These are phyloP conservation scores for Trichoderma sp. DNA, from an alignment of 2,329 filamentous ascomycete genomes.

Conservation along the genomic window DNA sequence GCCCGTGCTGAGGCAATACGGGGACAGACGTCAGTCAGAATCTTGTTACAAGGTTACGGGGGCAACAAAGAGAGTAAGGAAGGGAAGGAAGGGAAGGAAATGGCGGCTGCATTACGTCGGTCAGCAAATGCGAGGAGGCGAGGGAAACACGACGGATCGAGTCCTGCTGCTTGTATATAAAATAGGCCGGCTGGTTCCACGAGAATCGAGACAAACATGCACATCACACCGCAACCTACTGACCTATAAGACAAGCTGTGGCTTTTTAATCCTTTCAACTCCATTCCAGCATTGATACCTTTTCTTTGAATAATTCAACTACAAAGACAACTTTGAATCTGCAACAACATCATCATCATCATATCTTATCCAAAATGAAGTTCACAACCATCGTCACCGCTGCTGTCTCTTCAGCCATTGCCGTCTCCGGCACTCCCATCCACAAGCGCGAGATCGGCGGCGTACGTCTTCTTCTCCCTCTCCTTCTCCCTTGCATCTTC, in stretches of 20 bases:
- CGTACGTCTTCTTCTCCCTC: slow-evolving; percentile 39
- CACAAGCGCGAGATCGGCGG: slow-evolving; percentile 48
- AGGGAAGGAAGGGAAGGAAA: not conserved
- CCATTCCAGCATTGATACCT: not conserved
- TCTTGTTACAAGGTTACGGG: not conserved
- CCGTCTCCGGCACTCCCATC: slow-evolving; percentile 34
- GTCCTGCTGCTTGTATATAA: not conserved
- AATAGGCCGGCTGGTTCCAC: not conserved
- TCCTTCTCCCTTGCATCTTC: not conserved
- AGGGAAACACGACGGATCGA: not conserved
- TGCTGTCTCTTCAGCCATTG: slow-evolving; percentile 27
- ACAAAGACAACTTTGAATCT: not conserved
- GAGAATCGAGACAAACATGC: slow-evolving; percentile 1
- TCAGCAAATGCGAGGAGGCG: not conserved
- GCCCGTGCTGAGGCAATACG: slow-evolving; percentile 4
- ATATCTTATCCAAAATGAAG: slow-evolving; percentile 33
- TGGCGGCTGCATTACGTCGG: slow-evolving; percentile 14
- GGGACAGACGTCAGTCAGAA: slow-evolving; percentile 8
- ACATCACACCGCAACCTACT: not conserved
- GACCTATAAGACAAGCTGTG: not conserved
- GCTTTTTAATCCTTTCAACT: not conserved
- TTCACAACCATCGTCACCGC: slow-evolving; percentile 27
- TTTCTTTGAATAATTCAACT: not conserved
- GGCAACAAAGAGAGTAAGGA: not conserved
- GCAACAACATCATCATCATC: not conserved